Evolutionary conservation across 768 basidiomycete species (phyloP), one percentile per base, ranked within the genome.

Genomic region (Fomitopsis serialis): DNA sequence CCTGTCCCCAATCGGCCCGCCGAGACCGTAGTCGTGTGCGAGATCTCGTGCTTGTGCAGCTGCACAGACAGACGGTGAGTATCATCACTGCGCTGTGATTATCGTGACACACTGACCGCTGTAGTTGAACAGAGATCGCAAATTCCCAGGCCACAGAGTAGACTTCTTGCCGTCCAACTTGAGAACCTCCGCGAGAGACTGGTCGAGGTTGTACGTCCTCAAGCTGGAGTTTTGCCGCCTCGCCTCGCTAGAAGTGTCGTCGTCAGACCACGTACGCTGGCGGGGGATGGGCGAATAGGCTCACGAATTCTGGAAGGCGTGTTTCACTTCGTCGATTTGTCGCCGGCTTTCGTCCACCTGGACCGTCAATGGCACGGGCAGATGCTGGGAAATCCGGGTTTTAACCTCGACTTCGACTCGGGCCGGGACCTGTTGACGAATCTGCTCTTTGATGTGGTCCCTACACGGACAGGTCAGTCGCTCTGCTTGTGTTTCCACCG

Each of bases 231-330:
- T 82, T 17, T 60, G 64, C n/a, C 71, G 70, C 45, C 81, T 72
- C 24, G 81, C 76, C 54, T 76, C 69, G 2, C 82, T 84, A 55
- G 2, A 23, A 10, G 11, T 32, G 29, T 11, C 29, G 29, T 32
- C 11, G 43, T 24, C 34, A 36, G 36, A 50, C 35, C n/a, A 55
- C 10, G 21, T 17, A 17, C 25, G 2, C 34, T 29, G 19, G 5
- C 34, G 21, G 19, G 3, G 27, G 19, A 17, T 42, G 45, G 36
- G 43, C 34, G 25, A 43, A 34, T 50, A 15, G 50, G 59, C 48
- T 42, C 56, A 84, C 83, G 81, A 81, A 65, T 84, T 85, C 13
- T 47, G 57, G 22, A 80, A 62, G 10, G 80, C 77, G 29, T 70
- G 66, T 54, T 70, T 71, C 44, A 79, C 71, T 8, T 75, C 72